Evolutionary conservation across 352 stramenopile genomes (phyloP), one percentile per base, ranked within the genome.

Genomic region (Plasmopara muralis): DNA sequence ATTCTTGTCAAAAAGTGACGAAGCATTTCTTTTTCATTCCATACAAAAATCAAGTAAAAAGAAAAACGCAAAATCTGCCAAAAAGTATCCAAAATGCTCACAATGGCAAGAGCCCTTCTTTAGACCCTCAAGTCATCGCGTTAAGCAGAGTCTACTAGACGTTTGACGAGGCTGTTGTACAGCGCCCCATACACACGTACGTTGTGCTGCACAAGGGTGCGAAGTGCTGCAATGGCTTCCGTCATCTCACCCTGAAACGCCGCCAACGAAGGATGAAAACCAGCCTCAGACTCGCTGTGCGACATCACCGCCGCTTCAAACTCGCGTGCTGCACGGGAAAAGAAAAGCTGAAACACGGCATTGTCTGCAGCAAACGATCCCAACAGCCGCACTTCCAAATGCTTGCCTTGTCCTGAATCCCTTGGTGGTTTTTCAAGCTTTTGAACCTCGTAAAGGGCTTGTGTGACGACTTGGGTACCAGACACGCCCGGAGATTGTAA

Each of bases 91-190:
- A 25, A 25, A 25, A 25, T 3, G 20, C n/a, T n/a, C n/a, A n/a
- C n/a, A n/a, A n/a, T n/a, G n/a, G 1, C 20, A 25, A 25, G 20
- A 1, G 3, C 20, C 3, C 3, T 25, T 3, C 20, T 3, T 25
- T 25, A 25, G 3, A 3, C 20, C 20, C 20, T 25, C 20, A 25
- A 1, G 20, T 25, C 20, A 3, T 25, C 20, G 20, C 20, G 20
- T 1, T 3, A 1, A 25, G 47, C 33, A 30, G 60, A 40, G 5
- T 66, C 39, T n/a, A 75, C 47, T 13, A 83, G 53, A 12, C 57
- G 57, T 48, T 80, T 69, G 41, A 86, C 62, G 34, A 86, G 67
- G 37, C 15, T 44, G 52, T 87, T 91, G 73, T 91, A 91, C 25
- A 82, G 56, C 8, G 70, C 53, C 29, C 66, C 77, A 42, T 87